Base-by-base conservation (phyloP, 345 rosid species). In the Murraya paniculata region DNA sequence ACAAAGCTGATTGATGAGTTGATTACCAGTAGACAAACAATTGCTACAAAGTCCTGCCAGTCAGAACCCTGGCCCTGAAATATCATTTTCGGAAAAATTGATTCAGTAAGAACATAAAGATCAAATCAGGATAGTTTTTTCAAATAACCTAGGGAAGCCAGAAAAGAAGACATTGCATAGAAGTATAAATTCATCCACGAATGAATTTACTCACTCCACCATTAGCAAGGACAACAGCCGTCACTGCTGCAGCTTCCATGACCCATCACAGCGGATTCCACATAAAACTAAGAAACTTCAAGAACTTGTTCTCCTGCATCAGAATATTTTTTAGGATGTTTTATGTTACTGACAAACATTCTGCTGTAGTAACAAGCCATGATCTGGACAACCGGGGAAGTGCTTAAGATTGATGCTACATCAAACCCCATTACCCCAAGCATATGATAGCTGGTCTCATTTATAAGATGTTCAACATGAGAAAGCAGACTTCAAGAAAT, bases 231-330 rank as follows among this genome's bases (percentile, higher is more conserved):
- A 35, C 97, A 56, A 95, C 89, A 66, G 99, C 98, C 91, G 92
- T 93, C 62, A 95, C 71, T 4, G 98, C 98, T 57, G 97, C 98
- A 74, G 97, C 99, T 89, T 95, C 99, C 99, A 95, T 93, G 79
- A 95, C 98, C 99, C 99, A 95, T 53, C 98, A 93, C 85, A 93
- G 85, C 0, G 99, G 99, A 67, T 95, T 95, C 99, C 99, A 95
- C 99, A 95, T 92, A 61, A 95, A 95, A 61, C 97, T 81, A 9
- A 95, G 89, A 81, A 93, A 95, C 79, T 92, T 95, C 82, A 95
- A 78, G 71, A 95, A 84, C 77, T 92, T 95, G 86, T 92, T 95
- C 83, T 93, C 98, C 99, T 93, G 88, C 59, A 82, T 74, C 72
- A 74, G 19, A 76, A 27, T 38, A 58, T 57, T 2, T 14, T 24